These are phyloP conservation scores for Trichophyton verrucosum DNA, from an alignment of 2,329 filamentous ascomycete species.

Conservation along the genomic window DNA sequence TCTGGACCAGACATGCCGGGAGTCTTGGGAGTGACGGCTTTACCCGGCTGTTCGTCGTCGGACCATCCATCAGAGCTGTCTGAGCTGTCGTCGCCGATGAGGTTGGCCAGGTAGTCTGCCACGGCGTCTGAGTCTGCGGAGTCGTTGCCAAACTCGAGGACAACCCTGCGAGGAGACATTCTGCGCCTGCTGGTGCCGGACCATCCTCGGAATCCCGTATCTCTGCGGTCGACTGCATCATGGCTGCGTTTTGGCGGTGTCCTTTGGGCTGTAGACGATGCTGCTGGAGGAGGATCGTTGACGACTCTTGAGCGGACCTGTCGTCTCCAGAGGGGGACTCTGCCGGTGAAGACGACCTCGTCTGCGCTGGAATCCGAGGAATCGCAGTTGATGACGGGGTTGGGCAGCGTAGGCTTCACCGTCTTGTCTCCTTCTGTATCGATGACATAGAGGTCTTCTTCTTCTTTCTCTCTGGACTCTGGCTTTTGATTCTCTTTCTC, in stretches of 20 bases:
- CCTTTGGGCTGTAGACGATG: background rate
- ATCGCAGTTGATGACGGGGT: constrained; percentile 19
- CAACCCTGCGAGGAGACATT: background rate
- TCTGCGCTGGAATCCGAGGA: constrained; percentile 57
- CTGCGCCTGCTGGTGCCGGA: background rate
- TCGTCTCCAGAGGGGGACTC: constrained; percentile 12
- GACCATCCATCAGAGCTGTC: background rate
- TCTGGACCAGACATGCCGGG: background rate
- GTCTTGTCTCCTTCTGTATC: constrained; percentile 23
- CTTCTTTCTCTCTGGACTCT: background rate
- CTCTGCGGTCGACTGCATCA: background rate
- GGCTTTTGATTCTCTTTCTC: too few relatives aligned
- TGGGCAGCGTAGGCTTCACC: constrained; percentile 17
- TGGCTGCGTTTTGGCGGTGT: background rate
- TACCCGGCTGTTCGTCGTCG: constrained; percentile 11
- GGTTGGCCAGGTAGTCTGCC: constrained; percentile 32
- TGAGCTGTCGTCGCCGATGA: constrained; percentile 10
- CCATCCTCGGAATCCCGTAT: background rate
- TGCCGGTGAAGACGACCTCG: constrained; percentile 30
- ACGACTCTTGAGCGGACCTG: background rate
- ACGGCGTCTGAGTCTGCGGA: constrained; percentile 13
- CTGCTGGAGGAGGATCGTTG: background rate
- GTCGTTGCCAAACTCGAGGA: background rate
- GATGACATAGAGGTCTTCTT: constrained; percentile 22
- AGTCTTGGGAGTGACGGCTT: background rate